Evolutionary conservation across 2,329 filamentous ascomycete species (phyloP).

Genomic region (Xylariomycetidae sp.): DNA sequence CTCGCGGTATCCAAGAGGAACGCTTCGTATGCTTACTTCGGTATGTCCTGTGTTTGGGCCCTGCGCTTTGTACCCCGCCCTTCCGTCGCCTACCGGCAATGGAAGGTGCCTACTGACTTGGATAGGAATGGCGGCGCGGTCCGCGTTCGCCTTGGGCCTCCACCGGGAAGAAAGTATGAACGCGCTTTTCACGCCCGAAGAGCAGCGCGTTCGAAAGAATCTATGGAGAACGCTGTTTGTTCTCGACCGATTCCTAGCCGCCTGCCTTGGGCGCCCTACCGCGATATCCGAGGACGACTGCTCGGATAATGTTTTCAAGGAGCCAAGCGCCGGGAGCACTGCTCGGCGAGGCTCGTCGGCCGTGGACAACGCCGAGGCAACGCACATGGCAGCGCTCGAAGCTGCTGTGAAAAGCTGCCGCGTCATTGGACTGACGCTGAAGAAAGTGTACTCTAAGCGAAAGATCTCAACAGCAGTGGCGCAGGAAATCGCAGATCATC

Average conservation of each 20-base stretch:
- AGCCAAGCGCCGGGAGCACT: slow-evolving; percentile 4
- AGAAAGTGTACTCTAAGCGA: slow-evolving; percentile 52
- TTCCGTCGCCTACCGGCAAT: too few relatives aligned
- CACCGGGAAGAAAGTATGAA: slow-evolving; percentile 56
- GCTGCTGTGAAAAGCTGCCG: slow-evolving; percentile 52
- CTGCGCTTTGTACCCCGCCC: too few relatives aligned
- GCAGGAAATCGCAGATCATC: slow-evolving; percentile 49
- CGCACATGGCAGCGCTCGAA: slow-evolving; percentile 36
- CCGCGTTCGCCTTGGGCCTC: slow-evolving; percentile 55
- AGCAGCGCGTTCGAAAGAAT: slow-evolving; percentile 45
- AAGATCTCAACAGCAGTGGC: slow-evolving; percentile 53
- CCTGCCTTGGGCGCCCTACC: slow-evolving; percentile 55
- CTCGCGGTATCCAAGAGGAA: slow-evolving; percentile 56
- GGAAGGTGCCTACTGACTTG: not conserved
- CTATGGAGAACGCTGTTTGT: slow-evolving; percentile 61
- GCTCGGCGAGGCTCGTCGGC: slow-evolving; percentile 7
- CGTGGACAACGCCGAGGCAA: slow-evolving; percentile 11
- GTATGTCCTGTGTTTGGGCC: too few relatives aligned
- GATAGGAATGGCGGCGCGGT: slow-evolving; percentile 57
- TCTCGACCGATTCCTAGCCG: slow-evolving; percentile 57
- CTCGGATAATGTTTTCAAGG: slow-evolving; percentile 40
- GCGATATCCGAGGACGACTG: slow-evolving; percentile 59
- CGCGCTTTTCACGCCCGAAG: slow-evolving; percentile 41
- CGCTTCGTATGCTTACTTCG: slow-evolving; percentile 55
- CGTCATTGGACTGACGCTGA: slow-evolving; percentile 52